Percentiles rank a stretch among this genome's conserved stretches.
These are phyloP conservation scores for Botrytis aclada DNA, from an alignment of 2,329 filamentous ascomycete genomes.

Conservation along the genomic window DNA sequence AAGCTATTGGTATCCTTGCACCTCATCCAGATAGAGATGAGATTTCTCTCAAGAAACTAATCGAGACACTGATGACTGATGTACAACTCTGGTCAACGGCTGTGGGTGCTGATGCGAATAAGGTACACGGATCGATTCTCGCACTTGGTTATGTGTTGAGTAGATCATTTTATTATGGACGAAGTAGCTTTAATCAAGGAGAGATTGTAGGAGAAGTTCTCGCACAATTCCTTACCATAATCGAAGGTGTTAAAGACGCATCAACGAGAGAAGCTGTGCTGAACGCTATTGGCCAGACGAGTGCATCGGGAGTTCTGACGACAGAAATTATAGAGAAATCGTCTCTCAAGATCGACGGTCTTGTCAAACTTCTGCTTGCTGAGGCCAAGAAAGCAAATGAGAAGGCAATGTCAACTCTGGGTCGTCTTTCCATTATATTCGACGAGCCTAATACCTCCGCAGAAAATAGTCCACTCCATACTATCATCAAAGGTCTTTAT, in stretches of 20 bases:
- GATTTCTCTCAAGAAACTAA: constrained; percentile 42
- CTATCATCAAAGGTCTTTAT: constrained; percentile 67
- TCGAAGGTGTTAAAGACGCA: constrained; percentile 53
- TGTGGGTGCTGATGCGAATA: constrained; percentile 57
- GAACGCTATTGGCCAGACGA: constrained; percentile 58
- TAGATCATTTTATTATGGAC: constrained; percentile 50
- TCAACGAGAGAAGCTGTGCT: constrained; percentile 56
- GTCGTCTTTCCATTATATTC: constrained; percentile 67
- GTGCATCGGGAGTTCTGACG: constrained; percentile 53
- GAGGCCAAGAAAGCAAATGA: constrained; percentile 79
- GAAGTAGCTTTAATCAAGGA: constrained; percentile 38
- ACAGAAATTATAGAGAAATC: constrained; percentile 28
- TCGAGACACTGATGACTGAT: constrained; percentile 47
- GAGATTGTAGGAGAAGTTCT: constrained; percentile 44
- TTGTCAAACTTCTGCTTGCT: constrained; percentile 61
- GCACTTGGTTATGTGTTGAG: constrained; percentile 57
- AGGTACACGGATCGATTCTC: constrained; percentile 58
- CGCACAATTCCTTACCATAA: constrained; percentile 47
- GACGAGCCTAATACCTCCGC: constrained; percentile 42
- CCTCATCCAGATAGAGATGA: constrained; percentile 56
- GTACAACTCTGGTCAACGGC: constrained; percentile 50
- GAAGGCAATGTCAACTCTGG: constrained; percentile 75
- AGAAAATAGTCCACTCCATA: constrained; percentile 43
- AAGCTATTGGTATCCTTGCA: constrained; percentile 71
- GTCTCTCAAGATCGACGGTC: constrained; percentile 22